Conservation (phyloP, 225 moss, liverwort and hornwort genomes). For the Pseudisothecium myosuroides region DNA sequence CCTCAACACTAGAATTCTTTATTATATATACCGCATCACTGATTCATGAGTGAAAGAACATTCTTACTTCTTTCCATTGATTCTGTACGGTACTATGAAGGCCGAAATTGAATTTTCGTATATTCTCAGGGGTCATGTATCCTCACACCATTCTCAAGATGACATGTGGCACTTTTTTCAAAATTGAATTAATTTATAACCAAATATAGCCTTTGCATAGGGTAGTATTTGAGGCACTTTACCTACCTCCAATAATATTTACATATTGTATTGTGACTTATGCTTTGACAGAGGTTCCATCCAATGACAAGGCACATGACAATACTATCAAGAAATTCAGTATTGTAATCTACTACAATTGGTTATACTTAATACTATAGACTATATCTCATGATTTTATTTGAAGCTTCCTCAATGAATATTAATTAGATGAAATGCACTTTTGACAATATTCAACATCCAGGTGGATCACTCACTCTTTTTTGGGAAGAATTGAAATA, state of each 20-base stretch:
- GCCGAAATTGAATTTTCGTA: no score
- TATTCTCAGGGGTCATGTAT: no score
- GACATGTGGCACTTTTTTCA: no score
- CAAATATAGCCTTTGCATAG: no score
- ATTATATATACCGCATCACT: no score
- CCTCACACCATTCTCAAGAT: no score
- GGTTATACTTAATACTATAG: background rate
- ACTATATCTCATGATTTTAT: background rate
- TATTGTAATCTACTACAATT: background rate
- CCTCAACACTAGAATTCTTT: background rate
- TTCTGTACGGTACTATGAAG: background rate
- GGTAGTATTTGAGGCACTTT: background rate
- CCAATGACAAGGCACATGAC: no score
- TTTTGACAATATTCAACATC: background rate
- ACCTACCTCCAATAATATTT: background rate
- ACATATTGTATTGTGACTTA: background rate
- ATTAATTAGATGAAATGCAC: background rate
- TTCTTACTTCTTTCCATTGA: background rate
- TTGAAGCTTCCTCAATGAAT: background rate
- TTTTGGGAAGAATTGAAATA: background rate
- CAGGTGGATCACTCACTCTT: no score
- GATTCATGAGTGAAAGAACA: background rate
- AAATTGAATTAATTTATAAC: no score
- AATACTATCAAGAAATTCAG: background rate
- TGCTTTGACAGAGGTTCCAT: background rate